These are phyloP conservation scores for carrot (Daucus carota) DNA, from an alignment of 129 eudicot genomes.

Conservation along the genomic window DH1_v3.0 NC_030384.2:41748001-41748500, in stretches of 20 bases:
- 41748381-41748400: constrained; percentile 41
- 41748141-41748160: constrained; percentile 61
- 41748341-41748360: constrained; percentile 72
- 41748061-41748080: constrained; percentile 51
- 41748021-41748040: neutral
- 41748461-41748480: constrained; percentile 52
- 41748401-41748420: constrained; percentile 59
- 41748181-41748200: constrained; percentile 48
- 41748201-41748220: constrained; percentile 30
- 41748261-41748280: constrained; percentile 55
- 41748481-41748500: constrained; percentile 25
- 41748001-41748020: constrained; percentile 17
- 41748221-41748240: constrained; percentile 27
- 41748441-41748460: constrained; percentile 70
- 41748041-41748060: constrained; percentile 49
- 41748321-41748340: constrained; percentile 55
- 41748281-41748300: constrained; percentile 53
- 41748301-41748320: constrained; percentile 60
- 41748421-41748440: constrained; percentile 49
- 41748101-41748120: constrained; percentile 84
- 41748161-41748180: constrained; percentile 52
- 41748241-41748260: constrained; percentile 39
- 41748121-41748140: constrained; percentile 81
- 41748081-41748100: constrained; percentile 50
- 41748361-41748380: constrained; percentile 47